phyloP scores from a whole-genome alignment of 805 yeast species.

The Starmerella bombi region DNA sequence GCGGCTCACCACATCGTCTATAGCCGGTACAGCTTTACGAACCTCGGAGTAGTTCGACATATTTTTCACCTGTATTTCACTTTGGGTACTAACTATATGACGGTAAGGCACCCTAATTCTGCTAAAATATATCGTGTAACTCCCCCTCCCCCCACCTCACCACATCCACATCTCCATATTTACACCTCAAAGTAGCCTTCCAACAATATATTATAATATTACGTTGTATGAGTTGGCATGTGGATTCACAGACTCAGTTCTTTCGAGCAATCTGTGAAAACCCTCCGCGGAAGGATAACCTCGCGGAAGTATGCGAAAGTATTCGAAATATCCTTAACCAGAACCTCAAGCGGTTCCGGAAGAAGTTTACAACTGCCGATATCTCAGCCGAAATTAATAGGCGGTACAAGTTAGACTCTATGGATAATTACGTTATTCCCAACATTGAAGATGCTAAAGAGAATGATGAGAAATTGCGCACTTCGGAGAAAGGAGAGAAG shows the following conservation, averaged over 20 bases:
- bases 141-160: background rate
- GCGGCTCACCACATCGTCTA: slow-evolving; percentile 79
- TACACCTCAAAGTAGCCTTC: no score
- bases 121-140: background rate
- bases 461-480: no score
- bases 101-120: background rate
- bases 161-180: no score
- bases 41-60: slow-evolving; percentile 35
- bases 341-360: slow-evolving; percentile 10
- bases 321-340: slow-evolving; percentile 9
- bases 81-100: background rate
- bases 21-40: slow-evolving; percentile 71
- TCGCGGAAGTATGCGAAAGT: background rate
- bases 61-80: no score
- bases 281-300: slow-evolving; percentile 3
- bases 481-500: no score
- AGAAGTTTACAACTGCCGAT: slow-evolving; percentile 10
- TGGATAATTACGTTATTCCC: no score
- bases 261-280: slow-evolving; percentile 9
- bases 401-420: slow-evolving; percentile 6
- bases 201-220: no score
- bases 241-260: slow-evolving; percentile 3
- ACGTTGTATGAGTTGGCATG: slow-evolving; percentile 14
- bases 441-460: no score
- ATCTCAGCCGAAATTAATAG: slow-evolving; percentile 3